Conservation (phyloP, 345 rosid species). For the Syzygium aromaticum region DNA sequence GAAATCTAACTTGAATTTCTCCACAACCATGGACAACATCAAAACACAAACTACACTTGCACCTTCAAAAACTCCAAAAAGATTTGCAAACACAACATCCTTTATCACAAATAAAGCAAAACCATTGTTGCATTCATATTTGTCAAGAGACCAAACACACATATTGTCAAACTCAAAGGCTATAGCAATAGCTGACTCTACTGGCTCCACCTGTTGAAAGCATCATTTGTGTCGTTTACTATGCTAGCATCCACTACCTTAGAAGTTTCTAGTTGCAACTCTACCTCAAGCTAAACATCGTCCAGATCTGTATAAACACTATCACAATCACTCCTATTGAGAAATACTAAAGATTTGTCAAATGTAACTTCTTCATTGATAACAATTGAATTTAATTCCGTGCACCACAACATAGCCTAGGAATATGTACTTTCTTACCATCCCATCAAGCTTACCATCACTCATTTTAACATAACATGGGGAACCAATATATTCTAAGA, state of each 20-base stretch:
- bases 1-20: not conserved
- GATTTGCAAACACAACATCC: not conserved
- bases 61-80: not conserved
- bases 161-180: not conserved
- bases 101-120: not conserved
- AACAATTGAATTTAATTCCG: not conserved
- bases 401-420: not conserved
- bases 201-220: not conserved
- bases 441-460: not conserved
- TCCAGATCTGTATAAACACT: not conserved
- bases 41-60: not conserved
- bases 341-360: not conserved
- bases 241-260: not conserved
- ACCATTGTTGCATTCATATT: not conserved
- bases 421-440: not conserved
- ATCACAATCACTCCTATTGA: not conserved
- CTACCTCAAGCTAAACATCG: not conserved
- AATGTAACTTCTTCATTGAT: not conserved
- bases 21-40: not conserved
- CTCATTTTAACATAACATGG: not conserved
- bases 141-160: not conserved
- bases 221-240: not conserved
- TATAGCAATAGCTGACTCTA: rapidly evolving
- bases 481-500: not conserved
- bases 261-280: not conserved